phyloP scores from a whole-genome alignment of 495 filamentous ascomycete species.

The Aeminium ludgeri region DNA sequence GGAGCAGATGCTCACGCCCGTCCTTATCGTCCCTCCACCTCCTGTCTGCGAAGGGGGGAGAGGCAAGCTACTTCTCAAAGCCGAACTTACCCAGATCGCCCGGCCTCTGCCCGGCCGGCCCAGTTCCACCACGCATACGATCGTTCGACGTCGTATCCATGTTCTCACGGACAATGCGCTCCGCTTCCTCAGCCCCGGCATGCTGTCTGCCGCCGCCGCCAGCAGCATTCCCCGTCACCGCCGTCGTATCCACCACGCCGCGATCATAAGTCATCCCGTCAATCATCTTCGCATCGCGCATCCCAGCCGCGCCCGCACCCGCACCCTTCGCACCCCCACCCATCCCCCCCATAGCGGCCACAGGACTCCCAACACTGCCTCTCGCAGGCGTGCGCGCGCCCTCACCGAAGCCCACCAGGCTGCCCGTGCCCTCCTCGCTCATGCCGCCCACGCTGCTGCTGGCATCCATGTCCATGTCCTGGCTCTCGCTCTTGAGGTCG shows the following conservation, averaged over 20 bases:
- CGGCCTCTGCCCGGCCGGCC: slow-evolving; percentile 6
- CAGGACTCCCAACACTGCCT: slow-evolving; percentile 21
- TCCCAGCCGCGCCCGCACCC: slow-evolving; percentile 13
- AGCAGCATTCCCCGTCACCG: slow-evolving; percentile 15
- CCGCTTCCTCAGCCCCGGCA: slow-evolving; percentile 29
- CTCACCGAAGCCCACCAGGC: slow-evolving; percentile 73
- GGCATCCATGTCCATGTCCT: slow-evolving; percentile 16
- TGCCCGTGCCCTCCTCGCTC: slow-evolving; percentile 69
- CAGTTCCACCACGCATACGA: slow-evolving; percentile 8
- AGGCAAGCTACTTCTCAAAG: slow-evolving; percentile 17
- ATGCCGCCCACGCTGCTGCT: slow-evolving; percentile 50
- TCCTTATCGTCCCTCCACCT: not conserved
- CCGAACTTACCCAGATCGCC: slow-evolving; percentile 34
- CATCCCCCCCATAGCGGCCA: no score
- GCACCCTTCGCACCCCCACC: slow-evolving; percentile 5
- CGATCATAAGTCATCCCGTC: slow-evolving; percentile 27
- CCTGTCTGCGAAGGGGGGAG: no score
- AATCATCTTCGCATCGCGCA: slow-evolving; percentile 23
- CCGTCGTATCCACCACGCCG: slow-evolving; percentile 21
- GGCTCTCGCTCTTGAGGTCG: slow-evolving; percentile 41
- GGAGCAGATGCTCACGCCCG: no score
- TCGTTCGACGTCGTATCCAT: slow-evolving; percentile 24
- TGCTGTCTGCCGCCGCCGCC: slow-evolving; percentile 5
- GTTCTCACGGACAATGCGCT: slow-evolving; percentile 38
- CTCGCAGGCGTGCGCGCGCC: slow-evolving; percentile 46